Conservation (phyloP, 2,329 filamentous ascomycete species). For the Pyrenophora seminiperda region DNA sequence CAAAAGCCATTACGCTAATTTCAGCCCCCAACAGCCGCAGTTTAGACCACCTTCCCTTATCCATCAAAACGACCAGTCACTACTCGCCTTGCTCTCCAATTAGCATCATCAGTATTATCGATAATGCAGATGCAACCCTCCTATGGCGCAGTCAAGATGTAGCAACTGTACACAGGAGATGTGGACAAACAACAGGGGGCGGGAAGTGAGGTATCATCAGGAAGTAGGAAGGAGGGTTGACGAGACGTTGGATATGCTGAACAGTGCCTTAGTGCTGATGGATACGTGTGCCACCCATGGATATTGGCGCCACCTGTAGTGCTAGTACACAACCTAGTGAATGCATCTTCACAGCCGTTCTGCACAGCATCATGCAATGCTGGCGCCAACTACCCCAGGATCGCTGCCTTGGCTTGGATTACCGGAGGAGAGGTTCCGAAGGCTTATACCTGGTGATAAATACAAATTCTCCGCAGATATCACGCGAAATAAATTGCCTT, state of each 20-base stretch:
- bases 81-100: conserved; percentile 9
- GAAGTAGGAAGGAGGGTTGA: conserved; percentile 1
- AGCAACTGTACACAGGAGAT: conserved; percentile 2
- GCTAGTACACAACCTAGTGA: too few relatives aligned
- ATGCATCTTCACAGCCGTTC: conserved; percentile 1
- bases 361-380: neutral
- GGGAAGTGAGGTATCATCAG: conserved; percentile 8
- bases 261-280: conserved; percentile 2
- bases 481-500: conserved; percentile 1
- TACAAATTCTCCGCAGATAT: neutral
- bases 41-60: conserved; percentile 8
- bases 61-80: conserved; percentile 3
- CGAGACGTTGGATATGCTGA: conserved; percentile 1
- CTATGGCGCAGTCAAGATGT: conserved; percentile 5
- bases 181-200: conserved; percentile 2
- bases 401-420: too few relatives aligned
- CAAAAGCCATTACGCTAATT: conserved; percentile 5
- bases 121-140: conserved; percentile 8
- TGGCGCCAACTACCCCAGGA: too few relatives aligned
- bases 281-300: neutral
- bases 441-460: neutral
- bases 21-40: conserved; percentile 13
- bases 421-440: neutral
- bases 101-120: neutral
- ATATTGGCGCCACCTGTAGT: neutral